Percentiles rank a stretch among this genome's conserved stretches.
Conservation (phyloP, 306 rosid genomes). For the Gynostemma pentaphyllum region DNA sequence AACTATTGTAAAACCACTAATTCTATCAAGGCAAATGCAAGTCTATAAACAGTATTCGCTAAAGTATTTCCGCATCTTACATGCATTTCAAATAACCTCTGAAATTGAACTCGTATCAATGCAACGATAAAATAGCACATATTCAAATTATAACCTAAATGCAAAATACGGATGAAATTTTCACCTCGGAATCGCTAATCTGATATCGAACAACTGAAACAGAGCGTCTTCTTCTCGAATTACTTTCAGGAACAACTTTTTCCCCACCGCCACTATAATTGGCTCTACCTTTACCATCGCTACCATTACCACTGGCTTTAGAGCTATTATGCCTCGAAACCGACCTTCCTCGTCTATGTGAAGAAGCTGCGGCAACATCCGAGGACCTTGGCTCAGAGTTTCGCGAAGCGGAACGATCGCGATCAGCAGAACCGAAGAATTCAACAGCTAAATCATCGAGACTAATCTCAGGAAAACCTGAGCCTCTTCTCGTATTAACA, state of each 20-base stretch:
- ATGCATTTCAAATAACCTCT: neutral
- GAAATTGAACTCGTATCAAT: neutral
- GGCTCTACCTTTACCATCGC: conserved; percentile 31
- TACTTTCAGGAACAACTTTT: conserved; percentile 37
- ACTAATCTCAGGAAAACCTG: conserved; percentile 86
- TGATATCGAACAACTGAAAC: conserved; percentile 77
- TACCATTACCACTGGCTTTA: conserved; percentile 15
- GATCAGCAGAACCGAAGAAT: conserved; percentile 61
- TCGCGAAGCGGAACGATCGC: conserved; percentile 39
- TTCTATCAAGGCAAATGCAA: neutral
- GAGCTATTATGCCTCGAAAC: conserved; percentile 52
- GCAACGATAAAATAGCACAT: neutral
- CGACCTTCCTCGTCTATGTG: conserved; percentile 87
- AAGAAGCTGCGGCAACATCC: conserved; percentile 14
- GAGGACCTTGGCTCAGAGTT: conserved; percentile 28
- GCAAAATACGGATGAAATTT: neutral
- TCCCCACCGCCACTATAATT: conserved; percentile 26
- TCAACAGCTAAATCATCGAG: conserved; percentile 86
- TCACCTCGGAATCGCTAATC: conserved; percentile 93
- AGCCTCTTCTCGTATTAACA: conserved; percentile 81
- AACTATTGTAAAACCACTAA: neutral
- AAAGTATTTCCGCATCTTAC: neutral
- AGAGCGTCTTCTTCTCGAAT: conserved; percentile 62
- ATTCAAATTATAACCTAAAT: neutral
- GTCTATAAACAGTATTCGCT: neutral